Evolutionary conservation across 352 stramenopile genomes (phyloP).

Genomic region (Phytophthora vignae): DNA sequence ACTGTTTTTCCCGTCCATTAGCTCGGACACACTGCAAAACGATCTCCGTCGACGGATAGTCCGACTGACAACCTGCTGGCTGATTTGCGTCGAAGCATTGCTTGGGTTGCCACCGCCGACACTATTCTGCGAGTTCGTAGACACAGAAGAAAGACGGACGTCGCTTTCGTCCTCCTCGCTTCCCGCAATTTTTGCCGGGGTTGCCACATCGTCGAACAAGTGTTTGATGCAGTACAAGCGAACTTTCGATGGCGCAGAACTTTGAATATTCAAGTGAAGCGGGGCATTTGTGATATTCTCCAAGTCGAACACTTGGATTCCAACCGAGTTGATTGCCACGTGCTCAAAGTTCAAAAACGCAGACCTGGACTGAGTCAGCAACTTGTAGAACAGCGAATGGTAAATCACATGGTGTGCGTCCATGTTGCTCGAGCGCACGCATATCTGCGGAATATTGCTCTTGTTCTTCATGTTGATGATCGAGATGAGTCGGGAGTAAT

Average conservation of each 20-base stretch:
- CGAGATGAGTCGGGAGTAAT: constrained; percentile 89
- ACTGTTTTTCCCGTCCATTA: constrained; percentile 42
- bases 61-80: constrained; percentile 32
- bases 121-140: constrained; percentile 39
- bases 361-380: constrained; percentile 84
- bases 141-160: constrained; percentile 24
- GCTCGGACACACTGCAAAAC: constrained; percentile 75
- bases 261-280: constrained; percentile 82
- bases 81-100: constrained; percentile 35
- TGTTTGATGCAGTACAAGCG: constrained; percentile 77
- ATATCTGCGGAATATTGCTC: constrained; percentile 86
- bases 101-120: constrained; percentile 23
- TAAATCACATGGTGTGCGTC: constrained; percentile 92
- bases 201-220: constrained; percentile 42
- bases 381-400: constrained; percentile 92
- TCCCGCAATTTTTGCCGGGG: constrained; percentile 22
- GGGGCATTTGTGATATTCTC: constrained; percentile 90
- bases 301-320: constrained; percentile 89
- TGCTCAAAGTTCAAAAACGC: constrained; percentile 92
- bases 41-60: constrained; percentile 75
- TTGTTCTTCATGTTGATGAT: constrained; percentile 92
- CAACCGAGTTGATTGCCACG: constrained; percentile 83
- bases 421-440: constrained; percentile 92
- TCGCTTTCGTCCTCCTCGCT: constrained; percentile 26
- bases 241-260: constrained; percentile 75